Conservation (phyloP, 306 rosid genomes). For the Quercus rubra region DNA sequence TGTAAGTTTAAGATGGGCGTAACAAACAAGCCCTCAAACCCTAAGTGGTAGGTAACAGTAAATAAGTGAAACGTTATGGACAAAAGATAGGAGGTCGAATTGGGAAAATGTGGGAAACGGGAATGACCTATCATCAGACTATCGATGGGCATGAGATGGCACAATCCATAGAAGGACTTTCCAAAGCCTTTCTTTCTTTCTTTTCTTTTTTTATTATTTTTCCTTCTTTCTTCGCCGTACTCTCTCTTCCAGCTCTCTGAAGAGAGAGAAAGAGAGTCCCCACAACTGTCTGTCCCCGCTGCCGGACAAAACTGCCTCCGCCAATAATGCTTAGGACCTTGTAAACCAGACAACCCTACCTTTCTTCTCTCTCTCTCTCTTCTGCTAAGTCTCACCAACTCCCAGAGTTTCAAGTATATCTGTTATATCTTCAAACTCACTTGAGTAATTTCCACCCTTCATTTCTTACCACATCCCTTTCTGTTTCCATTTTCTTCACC, state of each 20-base stretch:
- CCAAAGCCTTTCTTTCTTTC: slow-evolving; percentile 14
- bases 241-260: neutral
- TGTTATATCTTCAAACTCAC: slow-evolving; percentile 25
- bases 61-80: neutral
- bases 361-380: slow-evolving; percentile 12
- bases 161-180: slow-evolving; percentile 60
- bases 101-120: slow-evolving; percentile 17
- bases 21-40: no score
- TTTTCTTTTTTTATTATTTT: no score
- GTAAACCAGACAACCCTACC: slow-evolving; percentile 56
- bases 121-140: slow-evolving; percentile 36
- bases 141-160: slow-evolving; percentile 1
- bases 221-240: slow-evolving; percentile 16
- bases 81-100: no score
- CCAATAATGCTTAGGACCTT: slow-evolving; percentile 94
- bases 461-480: slow-evolving; percentile 49
- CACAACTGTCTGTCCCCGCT: slow-evolving; percentile 77
- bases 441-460: slow-evolving; percentile 56
- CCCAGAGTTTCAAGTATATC: slow-evolving; percentile 36
- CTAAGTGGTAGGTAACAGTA: slow-evolving; percentile 1
- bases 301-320: slow-evolving; percentile 84
- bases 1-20: no score
- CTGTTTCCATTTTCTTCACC: slow-evolving; percentile 10
- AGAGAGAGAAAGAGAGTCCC: slow-evolving; percentile 37
- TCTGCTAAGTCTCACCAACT: slow-evolving; percentile 27